Conservation (phyloP, 2,329 filamentous ascomycete species). For the Hymenoscyphus linearis region DNA sequence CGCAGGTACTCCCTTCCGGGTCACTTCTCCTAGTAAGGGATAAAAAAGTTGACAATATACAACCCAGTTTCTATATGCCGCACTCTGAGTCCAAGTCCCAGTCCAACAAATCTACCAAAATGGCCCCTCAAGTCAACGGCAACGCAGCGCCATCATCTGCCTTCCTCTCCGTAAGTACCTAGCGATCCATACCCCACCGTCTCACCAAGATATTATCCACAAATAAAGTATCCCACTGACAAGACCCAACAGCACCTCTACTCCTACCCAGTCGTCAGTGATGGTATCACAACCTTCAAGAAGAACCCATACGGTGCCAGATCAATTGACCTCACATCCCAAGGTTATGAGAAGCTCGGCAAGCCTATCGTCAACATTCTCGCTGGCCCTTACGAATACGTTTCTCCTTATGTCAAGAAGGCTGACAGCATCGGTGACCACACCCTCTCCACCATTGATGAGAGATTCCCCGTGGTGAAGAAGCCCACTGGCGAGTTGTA, state of each 20-base stretch:
- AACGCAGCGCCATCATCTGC: conserved; percentile 42
- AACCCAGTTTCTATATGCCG: conserved; percentile 14
- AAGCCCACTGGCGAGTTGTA: conserved; percentile 69
- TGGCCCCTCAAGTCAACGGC: conserved; percentile 45
- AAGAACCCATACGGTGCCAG: conserved; percentile 77
- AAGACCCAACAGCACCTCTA: conserved; percentile 61
- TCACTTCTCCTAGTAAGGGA: conserved; percentile 3
- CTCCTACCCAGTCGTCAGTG: conserved; percentile 77
- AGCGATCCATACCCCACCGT: background rate
- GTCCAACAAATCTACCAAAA: conserved; percentile 18
- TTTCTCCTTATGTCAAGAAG: conserved; percentile 78
- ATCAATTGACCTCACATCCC: conserved; percentile 49
- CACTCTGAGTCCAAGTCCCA: conserved; percentile 14
- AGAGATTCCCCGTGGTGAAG: conserved; percentile 67
- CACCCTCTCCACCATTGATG: conserved; percentile 64
- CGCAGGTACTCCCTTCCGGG: background rate
- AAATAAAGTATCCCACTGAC: conserved; percentile 10
- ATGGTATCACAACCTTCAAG: conserved; percentile 73
- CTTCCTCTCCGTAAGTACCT: conserved; percentile 42
- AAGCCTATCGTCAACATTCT: conserved; percentile 76
- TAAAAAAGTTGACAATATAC: conserved; percentile 2
- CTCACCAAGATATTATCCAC: background rate
- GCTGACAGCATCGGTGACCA: conserved; percentile 73
- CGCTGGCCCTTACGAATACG: conserved; percentile 71
- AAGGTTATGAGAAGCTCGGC: conserved; percentile 45